These are phyloP conservation scores for Fragaria vesca DNA, from an alignment of 306 rosid genomes.

Conservation along the genomic window DNA sequence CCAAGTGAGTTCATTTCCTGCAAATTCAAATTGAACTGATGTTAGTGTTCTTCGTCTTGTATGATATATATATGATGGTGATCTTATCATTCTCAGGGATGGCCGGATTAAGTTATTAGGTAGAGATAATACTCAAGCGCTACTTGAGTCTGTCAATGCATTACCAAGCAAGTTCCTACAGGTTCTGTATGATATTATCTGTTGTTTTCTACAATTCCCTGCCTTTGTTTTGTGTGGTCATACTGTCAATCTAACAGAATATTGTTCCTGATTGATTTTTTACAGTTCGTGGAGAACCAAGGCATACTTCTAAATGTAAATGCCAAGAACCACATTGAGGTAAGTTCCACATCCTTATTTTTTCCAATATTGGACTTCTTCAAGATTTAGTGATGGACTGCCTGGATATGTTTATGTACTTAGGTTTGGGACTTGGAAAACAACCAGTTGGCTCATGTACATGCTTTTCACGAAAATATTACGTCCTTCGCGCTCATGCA, in stretches of 20 bases:
- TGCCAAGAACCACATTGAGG: slow-evolving; percentile 71
- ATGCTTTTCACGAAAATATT: slow-evolving; percentile 51
- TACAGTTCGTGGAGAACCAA: slow-evolving; percentile 69
- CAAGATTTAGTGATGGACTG: neutral
- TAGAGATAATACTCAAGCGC: slow-evolving; percentile 62
- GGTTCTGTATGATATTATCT: slow-evolving; percentile 28
- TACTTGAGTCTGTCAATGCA: slow-evolving; percentile 62
- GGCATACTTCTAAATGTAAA: slow-evolving; percentile 68
- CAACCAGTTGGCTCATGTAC: slow-evolving; percentile 49
- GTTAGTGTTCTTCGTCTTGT: neutral
- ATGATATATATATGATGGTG: neutral
- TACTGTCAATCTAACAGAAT: neutral
- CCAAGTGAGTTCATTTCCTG: slow-evolving; percentile 49
- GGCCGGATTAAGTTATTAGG: slow-evolving; percentile 83
- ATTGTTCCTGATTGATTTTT: slow-evolving; percentile 16
- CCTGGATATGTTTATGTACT: neutral
- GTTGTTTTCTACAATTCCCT: neutral
- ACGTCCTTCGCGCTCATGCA: slow-evolving; percentile 59
- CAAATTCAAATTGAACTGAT: neutral
- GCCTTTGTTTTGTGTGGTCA: neutral
- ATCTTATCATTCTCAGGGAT: slow-evolving; percentile 43
- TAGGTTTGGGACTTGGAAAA: slow-evolving; percentile 88
- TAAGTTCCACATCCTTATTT: slow-evolving; percentile 15
- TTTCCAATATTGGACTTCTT: neutral
- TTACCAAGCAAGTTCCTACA: slow-evolving; percentile 72